A percentile compares a stretch with the other conserved stretches of the same genome.
These are phyloP conservation scores for Smallanthus sonchifolius DNA, from an alignment of 129 eudicot species.

Conservation along the genomic window DNA sequence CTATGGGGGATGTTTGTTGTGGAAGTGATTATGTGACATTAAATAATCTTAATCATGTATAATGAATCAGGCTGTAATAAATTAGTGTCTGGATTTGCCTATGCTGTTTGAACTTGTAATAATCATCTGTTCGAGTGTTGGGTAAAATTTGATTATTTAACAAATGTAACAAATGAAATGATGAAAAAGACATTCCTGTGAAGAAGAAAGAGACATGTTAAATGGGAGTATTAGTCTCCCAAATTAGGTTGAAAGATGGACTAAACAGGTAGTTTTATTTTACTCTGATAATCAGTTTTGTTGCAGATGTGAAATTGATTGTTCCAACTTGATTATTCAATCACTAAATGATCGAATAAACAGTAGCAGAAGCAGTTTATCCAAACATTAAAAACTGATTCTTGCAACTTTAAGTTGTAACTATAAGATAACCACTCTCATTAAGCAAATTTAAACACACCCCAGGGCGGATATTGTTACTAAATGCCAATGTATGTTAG, in stretches of 20 bases:
- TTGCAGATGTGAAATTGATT: neutral
- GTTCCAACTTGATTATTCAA: neutral
- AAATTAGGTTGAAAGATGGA: neutral
- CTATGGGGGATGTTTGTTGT: neutral
- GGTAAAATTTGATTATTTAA: neutral
- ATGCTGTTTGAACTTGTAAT: neutral
- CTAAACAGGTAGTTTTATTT: neutral
- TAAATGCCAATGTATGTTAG: neutral
- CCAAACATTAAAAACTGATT: neutral
- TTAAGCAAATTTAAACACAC: neutral
- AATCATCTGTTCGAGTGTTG: neutral
- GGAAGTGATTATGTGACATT: neutral
- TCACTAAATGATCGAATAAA: neutral
- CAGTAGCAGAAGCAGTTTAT: neutral
- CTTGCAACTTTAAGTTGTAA: neutral
- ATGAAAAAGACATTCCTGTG: neutral
- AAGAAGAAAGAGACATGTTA: neutral
- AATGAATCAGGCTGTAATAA: neutral
- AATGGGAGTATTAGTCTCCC: neutral
- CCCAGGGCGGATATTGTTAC: neutral
- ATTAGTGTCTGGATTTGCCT: neutral
- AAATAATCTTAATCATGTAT: neutral
- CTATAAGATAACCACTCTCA: neutral
- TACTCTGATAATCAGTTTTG: neutral
- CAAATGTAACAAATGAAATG: neutral